A percentile compares a stretch with the other conserved stretches of the same genome.
phyloP scores from a whole-genome alignment of 345 rosid species.

The Sonneratia alba region DNA sequence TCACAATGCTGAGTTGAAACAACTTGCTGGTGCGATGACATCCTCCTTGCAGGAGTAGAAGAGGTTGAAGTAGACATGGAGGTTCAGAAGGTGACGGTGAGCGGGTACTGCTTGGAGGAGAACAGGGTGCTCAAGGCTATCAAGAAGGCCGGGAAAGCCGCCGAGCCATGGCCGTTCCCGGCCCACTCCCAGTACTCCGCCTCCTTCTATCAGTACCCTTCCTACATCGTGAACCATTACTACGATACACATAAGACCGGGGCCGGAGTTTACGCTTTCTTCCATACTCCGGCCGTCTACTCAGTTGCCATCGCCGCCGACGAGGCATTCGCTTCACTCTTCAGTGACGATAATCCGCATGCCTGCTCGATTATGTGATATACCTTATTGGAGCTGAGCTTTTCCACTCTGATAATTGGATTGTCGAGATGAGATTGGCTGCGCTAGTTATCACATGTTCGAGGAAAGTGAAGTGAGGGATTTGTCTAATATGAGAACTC shows the following conservation, averaged over 20 bases:
- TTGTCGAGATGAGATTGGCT: neutral
- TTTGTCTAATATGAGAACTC: neutral
- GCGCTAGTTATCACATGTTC: neutral
- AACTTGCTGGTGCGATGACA: too few species aligned
- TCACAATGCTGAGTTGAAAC: too few species aligned
- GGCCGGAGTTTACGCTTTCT: slow-evolving; percentile 49
- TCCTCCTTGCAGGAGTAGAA: slow-evolving; percentile 47
- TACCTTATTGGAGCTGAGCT: neutral
- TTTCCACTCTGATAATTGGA: neutral
- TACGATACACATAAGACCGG: slow-evolving; percentile 44
- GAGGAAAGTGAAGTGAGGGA: neutral
- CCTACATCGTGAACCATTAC: slow-evolving; percentile 65
- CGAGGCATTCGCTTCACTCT: slow-evolving; percentile 71
- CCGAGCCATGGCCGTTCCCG: slow-evolving; percentile 91
- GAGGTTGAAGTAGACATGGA: slow-evolving; percentile 88
- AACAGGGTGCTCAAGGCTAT: slow-evolving; percentile 66
- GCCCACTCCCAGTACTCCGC: slow-evolving; percentile 55
- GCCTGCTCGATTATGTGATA: slow-evolving; percentile 71
- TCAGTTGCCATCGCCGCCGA: slow-evolving; percentile 79
- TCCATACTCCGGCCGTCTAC: slow-evolving; percentile 70
- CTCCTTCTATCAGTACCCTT: slow-evolving; percentile 79
- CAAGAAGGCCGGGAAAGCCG: slow-evolving; percentile 64
- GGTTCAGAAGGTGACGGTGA: slow-evolving; percentile 61
- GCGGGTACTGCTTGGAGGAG: slow-evolving; percentile 61
- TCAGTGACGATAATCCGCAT: slow-evolving; percentile 86